Evolutionary conservation across 257 asterid genomes (phyloP).

Genomic region (Penstemon davidsonii): DNA sequence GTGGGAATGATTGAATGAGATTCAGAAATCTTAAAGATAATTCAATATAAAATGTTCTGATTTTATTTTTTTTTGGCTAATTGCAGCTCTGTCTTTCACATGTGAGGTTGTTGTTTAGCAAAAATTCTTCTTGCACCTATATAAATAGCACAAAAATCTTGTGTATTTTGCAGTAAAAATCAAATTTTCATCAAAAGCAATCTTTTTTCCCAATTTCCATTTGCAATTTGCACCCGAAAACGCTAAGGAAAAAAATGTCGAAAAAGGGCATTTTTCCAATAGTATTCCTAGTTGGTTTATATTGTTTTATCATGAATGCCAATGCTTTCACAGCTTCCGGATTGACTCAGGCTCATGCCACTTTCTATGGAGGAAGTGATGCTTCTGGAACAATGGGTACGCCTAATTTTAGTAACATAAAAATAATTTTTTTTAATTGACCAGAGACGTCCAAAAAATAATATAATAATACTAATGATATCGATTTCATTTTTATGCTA

Average conservation of each 20-base stretch:
- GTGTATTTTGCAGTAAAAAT: conserved; percentile 19
- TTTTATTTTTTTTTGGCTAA: conserved; percentile 8
- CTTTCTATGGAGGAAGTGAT: conserved; percentile 71
- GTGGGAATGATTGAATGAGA: conserved; percentile 42
- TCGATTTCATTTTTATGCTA: not conserved
- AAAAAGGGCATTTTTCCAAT: conserved; percentile 23
- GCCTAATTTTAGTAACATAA: too few species aligned
- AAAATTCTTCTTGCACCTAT: conserved; percentile 28
- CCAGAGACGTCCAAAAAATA: too few species aligned
- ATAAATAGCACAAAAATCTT: conserved; percentile 31
- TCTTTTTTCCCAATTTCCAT: not conserved
- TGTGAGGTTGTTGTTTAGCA: conserved; percentile 38
- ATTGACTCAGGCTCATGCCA: conserved; percentile 53
- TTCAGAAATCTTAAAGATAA: conserved; percentile 23
- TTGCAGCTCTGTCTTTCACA: conserved; percentile 35
- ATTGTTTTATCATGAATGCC: conserved; percentile 27
- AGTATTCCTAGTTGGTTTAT: conserved; percentile 30
- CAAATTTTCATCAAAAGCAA: not conserved
- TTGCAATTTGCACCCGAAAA: not conserved
- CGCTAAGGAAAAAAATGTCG: conserved; percentile 30
- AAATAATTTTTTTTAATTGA: too few species aligned
- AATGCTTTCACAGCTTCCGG: conserved; percentile 47
- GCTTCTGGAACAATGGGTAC: conserved; percentile 79
- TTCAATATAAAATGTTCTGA: conserved; percentile 12
- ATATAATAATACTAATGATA: too few species aligned